Base-by-base conservation (phyloP, 208 protist species). In the Acanthamoeba castellanii region DNA sequence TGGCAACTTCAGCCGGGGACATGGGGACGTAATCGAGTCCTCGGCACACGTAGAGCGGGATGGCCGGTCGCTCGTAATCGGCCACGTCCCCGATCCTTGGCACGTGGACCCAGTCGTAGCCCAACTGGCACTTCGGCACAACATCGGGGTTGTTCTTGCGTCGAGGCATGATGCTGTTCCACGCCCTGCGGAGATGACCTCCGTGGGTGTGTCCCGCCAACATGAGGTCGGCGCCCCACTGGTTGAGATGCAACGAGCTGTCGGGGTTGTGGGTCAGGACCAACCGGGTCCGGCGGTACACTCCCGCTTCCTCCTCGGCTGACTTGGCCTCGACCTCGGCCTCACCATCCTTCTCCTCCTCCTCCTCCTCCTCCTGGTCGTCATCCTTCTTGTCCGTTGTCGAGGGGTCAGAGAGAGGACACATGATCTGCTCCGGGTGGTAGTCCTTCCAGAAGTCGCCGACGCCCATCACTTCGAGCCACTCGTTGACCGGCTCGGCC, bases 401-500 rank as follows among this genome's bases (percentile, higher is more conserved):
- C 9, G 16, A 18, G 13, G 50, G 20, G 13, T 4, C 45, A 6
- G 81, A 20, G 18, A 64, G 20, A 13, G 50, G 81, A 20, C 55
- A 64, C 61, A 74, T 64, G 45, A 50, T 9, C 22, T 14, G 13
- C 22, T 91, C 22, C 22, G 72, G 72, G n/a, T 81, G 72, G 30
- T 81, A 81, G 20, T 89, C 82, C 82, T 89, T 34, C 82, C 82
- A 89, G 2, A 89, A 34, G 50, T 89, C 82, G 16, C 89, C 70
- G 22, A 93, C 66, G 45, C 72, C 70, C 89, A 84, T 78, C 72
- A 82, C 72, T 45, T 93, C 89, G 27, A 82, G 72, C 70, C 70
- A 93, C 72, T 93, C 89, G 72, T 93, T 93, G 89, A 84, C 78
- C 42, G 89, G 89, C 72, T 93, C 72, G n/a, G 89, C 70, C 20